phyloP scores from a whole-genome alignment of 345 rosid genomes.

The Euphorbia tirucalli region DNA sequence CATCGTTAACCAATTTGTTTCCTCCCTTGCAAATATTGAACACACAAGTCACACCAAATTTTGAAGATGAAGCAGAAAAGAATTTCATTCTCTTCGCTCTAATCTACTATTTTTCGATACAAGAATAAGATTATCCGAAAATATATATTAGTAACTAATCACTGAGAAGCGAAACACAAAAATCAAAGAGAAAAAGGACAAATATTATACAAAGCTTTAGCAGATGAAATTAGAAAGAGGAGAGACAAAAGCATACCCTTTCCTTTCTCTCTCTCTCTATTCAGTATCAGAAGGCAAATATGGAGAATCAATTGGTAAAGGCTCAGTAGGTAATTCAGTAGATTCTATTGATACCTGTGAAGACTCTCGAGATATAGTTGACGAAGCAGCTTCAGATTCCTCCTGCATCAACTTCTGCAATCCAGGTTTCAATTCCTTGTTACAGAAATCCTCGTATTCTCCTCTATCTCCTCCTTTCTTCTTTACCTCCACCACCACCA shows the following conservation, averaged over 20 bases:
- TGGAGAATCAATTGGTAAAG: constrained; percentile 23
- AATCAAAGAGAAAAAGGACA: background rate
- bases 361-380: constrained; percentile 10
- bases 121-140: constrained; percentile 20
- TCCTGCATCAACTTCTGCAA: constrained; percentile 61
- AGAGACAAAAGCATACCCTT: constrained; percentile 36
- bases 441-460: constrained; percentile 80
- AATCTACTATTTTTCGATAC: constrained; percentile 24
- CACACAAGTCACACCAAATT: constrained; percentile 17
- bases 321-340: constrained; percentile 4
- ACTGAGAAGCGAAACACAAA: constrained; percentile 30
- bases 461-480: constrained; percentile 79
- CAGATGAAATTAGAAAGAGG: constrained; percentile 9
- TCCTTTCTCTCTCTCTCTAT: constrained; percentile 37
- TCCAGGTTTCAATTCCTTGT: constrained; percentile 68
- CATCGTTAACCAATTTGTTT: background rate
- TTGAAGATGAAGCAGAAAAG: constrained; percentile 28
- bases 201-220: constrained; percentile 26
- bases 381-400: constrained; percentile 36
- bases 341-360: constrained; percentile 5
- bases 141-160: constrained; percentile 21
- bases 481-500: constrained; percentile 83
- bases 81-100: constrained; percentile 32
- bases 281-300: constrained; percentile 65
- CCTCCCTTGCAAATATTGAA: constrained; percentile 10